phyloP scores from a whole-genome alignment of 768 basidiomycete genomes.

The Tylopilus vinaceipallidus region DNA sequence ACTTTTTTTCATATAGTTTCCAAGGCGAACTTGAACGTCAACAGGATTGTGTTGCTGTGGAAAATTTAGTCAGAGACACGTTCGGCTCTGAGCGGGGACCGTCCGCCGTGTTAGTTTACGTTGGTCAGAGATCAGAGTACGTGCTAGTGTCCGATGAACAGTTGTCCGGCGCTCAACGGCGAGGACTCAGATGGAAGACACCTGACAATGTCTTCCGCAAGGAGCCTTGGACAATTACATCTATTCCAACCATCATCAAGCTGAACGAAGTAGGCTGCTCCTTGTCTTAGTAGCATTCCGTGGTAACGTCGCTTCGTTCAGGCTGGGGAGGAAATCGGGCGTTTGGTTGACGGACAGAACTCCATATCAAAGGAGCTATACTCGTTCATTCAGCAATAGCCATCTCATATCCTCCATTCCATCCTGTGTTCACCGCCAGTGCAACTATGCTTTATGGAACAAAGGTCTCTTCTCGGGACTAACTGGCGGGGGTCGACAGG shows the following conservation, averaged over 20 bases:
- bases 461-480: not conserved
- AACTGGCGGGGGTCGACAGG: not conserved
- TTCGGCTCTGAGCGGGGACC: slow-evolving; percentile 48
- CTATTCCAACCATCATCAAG: slow-evolving; percentile 68
- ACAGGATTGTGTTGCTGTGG: slow-evolving; percentile 69
- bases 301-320: slow-evolving; percentile 2
- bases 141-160: slow-evolving; percentile 23
- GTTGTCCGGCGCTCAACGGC: not conserved
- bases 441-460: not conserved
- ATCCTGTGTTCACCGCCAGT: slow-evolving; percentile 7
- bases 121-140: slow-evolving; percentile 64
- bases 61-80: slow-evolving; percentile 48
- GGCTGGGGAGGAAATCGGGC: slow-evolving; percentile 28
- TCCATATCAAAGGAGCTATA: slow-evolving; percentile 20
- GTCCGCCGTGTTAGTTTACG: slow-evolving; percentile 61
- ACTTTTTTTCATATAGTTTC: not conserved
- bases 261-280: slow-evolving; percentile 48
- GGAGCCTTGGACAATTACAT: slow-evolving; percentile 57
- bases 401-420: not conserved
- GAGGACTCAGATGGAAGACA: slow-evolving; percentile 59
- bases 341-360: slow-evolving; percentile 30
- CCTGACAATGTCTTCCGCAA: slow-evolving; percentile 56
- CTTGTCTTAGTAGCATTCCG: slow-evolving; percentile 2
- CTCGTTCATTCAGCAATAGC: slow-evolving; percentile 21
- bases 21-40: slow-evolving; percentile 3